Percentiles rank a stretch among this genome's conserved stretches.
phyloP scores from a whole-genome alignment of 495 filamentous ascomycete genomes.

The Penicillium pancosmium region DNA sequence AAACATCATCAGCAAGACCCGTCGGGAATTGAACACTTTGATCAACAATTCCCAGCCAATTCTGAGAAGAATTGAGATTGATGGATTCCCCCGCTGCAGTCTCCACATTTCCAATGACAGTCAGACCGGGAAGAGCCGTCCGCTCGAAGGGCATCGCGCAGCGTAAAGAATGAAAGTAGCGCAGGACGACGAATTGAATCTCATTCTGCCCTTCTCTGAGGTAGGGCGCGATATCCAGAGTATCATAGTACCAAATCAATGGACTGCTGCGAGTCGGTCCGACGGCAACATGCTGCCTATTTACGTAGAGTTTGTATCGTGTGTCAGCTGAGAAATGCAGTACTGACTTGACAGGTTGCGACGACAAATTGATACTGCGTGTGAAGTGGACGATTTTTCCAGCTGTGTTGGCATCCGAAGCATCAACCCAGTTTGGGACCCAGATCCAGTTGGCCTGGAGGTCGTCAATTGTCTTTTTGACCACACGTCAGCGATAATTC shows the following conservation, averaged over 20 bases:
- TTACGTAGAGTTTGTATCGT: conserved; percentile 41
- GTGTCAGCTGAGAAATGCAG: conserved; percentile 45
- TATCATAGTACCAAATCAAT: conserved; percentile 44
- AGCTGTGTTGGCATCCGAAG: conserved; percentile 29
- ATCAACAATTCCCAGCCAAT: conserved; percentile 32
- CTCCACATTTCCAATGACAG: conserved; percentile 30
- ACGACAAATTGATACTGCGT: conserved; percentile 23
- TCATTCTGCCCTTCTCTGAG: conserved; percentile 33
- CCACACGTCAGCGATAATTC: neutral
- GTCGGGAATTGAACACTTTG: conserved; percentile 34
- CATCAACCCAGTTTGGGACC: conserved; percentile 39
- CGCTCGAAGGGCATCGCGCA: conserved; percentile 41
- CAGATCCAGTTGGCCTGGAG: conserved; percentile 45
- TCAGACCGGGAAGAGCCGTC: conserved; percentile 37
- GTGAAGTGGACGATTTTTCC: conserved; percentile 36
- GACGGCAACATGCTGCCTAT: conserved; percentile 36
- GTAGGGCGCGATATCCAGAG: conserved; percentile 37
- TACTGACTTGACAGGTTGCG: conserved; percentile 9
- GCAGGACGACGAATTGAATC: conserved; percentile 32
- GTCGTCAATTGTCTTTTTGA: conserved; percentile 31
- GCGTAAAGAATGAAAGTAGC: conserved; percentile 34
- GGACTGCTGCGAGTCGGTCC: conserved; percentile 38
- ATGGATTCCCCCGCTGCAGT: conserved; percentile 14
- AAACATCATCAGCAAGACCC: conserved; percentile 40
- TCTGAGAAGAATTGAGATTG: conserved; percentile 22